Conservation (phyloP, 179 eudicot genomes). For the Corrigiola litoralis region DNA sequence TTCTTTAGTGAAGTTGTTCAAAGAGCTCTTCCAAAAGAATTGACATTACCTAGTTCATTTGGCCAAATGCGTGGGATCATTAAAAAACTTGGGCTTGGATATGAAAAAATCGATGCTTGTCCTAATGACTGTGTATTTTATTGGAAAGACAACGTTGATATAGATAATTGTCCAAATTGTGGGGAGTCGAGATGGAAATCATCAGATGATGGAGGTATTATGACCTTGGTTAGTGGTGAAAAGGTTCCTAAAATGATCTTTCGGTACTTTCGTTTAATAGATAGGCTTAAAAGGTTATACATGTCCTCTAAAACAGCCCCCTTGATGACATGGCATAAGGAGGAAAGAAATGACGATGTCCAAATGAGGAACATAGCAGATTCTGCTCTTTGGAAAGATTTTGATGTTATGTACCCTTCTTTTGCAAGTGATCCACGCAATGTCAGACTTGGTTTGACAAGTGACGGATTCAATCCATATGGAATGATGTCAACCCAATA, state of each 20-base stretch:
- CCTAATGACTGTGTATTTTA: background rate
- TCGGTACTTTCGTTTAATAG: background rate
- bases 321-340: background rate
- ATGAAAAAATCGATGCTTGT: background rate
- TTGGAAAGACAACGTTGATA: background rate
- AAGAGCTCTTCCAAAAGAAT: conserved; percentile 1
- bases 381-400: conserved; percentile 11
- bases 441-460: conserved; percentile 17
- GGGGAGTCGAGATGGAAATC: background rate
- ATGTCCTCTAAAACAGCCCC: background rate
- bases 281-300: background rate
- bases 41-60: background rate
- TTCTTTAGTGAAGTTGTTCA: background rate
- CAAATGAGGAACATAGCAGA: conserved; percentile 14
- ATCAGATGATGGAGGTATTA: background rate
- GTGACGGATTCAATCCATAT: conserved; percentile 21
- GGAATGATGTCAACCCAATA: conserved; percentile 8
- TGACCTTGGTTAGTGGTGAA: background rate
- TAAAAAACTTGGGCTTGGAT: background rate
- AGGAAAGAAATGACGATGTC: background rate
- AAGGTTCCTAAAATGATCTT: background rate
- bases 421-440: conserved; percentile 21
- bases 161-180: background rate
- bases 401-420: background rate
- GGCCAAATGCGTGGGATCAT: background rate